phyloP scores from a whole-genome alignment of 1,284 basidiomycete genomes.

The Meira miltonrushii region DNA sequence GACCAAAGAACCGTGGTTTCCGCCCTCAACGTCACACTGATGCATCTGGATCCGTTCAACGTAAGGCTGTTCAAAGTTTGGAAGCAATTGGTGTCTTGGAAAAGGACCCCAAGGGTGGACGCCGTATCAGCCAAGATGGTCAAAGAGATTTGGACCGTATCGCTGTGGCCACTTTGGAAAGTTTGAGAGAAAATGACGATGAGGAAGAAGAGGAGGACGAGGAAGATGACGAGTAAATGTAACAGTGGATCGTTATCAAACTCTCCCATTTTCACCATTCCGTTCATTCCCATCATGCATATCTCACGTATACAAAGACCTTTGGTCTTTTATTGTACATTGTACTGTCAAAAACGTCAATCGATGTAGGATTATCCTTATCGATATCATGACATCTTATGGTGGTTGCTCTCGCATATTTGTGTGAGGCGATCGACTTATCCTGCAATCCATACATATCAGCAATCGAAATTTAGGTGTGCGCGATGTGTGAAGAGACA shows the following conservation, averaged over 20 bases:
- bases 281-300: background rate
- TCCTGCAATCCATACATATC: too few relatives aligned
- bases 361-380: background rate
- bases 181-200: slow-evolving; percentile 73
- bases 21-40: slow-evolving; percentile 86
- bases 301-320: background rate
- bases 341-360: background rate
- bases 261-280: background rate
- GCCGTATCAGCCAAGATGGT: slow-evolving; percentile 94
- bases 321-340: background rate
- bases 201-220: slow-evolving; percentile 83
- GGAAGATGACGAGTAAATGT: slow-evolving; percentile 55
- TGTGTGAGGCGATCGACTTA: too few relatives aligned
- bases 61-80: slow-evolving; percentile 78
- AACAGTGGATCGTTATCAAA: background rate
- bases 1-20: slow-evolving; percentile 80
- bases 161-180: slow-evolving; percentile 90
- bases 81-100: slow-evolving; percentile 99
- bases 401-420: too few relatives aligned
- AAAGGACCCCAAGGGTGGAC: slow-evolving; percentile 82
- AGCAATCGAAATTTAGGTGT: too few relatives aligned
- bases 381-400: background rate
- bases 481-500: too few relatives aligned
- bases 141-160: slow-evolving; percentile 96
- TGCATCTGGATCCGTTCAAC: slow-evolving; percentile 65